Conservation (phyloP, 2,329 filamentous ascomycete genomes). For the Elsinoe ampelina region DNA sequence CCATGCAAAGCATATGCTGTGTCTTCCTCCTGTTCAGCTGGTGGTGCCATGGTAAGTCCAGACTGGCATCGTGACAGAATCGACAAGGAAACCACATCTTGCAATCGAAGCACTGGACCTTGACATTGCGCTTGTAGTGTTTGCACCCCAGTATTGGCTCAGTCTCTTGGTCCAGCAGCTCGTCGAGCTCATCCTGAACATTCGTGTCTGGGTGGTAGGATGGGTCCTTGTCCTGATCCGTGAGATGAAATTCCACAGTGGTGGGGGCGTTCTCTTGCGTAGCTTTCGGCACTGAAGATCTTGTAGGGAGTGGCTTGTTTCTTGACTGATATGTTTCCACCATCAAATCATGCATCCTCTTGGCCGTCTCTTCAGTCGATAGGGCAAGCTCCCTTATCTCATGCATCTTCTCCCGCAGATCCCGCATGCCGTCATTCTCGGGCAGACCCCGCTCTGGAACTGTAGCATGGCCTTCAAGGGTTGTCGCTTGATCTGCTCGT, state of each 20-base stretch:
- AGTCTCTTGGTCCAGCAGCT: constrained; percentile 36
- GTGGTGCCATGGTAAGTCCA: constrained; percentile 37
- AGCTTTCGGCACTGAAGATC: neutral
- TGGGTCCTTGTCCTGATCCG: constrained; percentile 25
- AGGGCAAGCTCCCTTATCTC: constrained; percentile 36
- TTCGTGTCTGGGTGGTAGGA: constrained; percentile 26
- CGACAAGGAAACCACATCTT: constrained; percentile 90
- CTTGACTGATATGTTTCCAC: constrained; percentile 35
- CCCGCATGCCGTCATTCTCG: constrained; percentile 43
- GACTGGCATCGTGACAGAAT: constrained; percentile 88
- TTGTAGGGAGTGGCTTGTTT: neutral
- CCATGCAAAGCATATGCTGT: constrained; percentile 95
- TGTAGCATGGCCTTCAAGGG: neutral
- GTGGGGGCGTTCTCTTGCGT: neutral
- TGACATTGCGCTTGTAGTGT: constrained; percentile 93
- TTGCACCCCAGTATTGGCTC: constrained; percentile 60
- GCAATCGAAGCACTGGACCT: constrained; percentile 86
- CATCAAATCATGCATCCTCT: constrained; percentile 41
- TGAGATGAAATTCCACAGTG: constrained; percentile 23
- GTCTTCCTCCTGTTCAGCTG: constrained; percentile 71
- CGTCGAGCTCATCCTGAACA: constrained; percentile 27
- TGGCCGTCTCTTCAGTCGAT: constrained; percentile 41
- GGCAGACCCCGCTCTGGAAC: constrained; percentile 27
- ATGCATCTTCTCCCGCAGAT: constrained; percentile 39
- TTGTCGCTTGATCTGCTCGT: neutral